phyloP scores from a whole-genome alignment of 108 stramenopile genomes.

The Chaetoceros muelleri region DNA sequence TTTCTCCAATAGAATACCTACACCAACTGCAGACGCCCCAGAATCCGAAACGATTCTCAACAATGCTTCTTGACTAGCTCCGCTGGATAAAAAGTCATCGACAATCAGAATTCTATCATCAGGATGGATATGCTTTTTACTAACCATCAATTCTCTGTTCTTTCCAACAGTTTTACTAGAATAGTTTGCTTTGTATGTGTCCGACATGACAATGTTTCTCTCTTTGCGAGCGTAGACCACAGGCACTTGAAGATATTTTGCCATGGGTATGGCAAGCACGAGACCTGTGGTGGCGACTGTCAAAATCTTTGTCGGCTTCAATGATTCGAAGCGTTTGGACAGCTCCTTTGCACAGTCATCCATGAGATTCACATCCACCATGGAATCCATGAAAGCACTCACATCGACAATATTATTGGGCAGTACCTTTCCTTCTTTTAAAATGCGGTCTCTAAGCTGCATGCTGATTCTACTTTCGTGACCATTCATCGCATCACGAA shows the following conservation, averaged over 20 bases:
- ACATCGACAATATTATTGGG: constrained; percentile 87
- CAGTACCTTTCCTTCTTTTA: constrained; percentile 74
- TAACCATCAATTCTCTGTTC: constrained; percentile 70
- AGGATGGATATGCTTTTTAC: constrained; percentile 56
- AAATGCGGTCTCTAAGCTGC: constrained; percentile 71
- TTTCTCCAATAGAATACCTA: constrained; percentile 78
- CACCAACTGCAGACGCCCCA: constrained; percentile 68
- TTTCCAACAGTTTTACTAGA: constrained; percentile 70
- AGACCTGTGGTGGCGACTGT: constrained; percentile 86
- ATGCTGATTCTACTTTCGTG: constrained; percentile 30
- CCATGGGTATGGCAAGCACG: constrained; percentile 80
- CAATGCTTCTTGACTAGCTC: constrained; percentile 79
- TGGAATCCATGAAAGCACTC: constrained; percentile 76
- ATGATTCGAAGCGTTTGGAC: constrained; percentile 48
- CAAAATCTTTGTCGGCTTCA: constrained; percentile 73
- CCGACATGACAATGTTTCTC: constrained; percentile 82
- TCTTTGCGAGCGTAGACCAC: constrained; percentile 83
- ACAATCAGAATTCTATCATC: constrained; percentile 80
- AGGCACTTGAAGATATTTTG: constrained; percentile 73
- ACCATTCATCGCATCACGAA: constrained; percentile 39
- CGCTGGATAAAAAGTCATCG: constrained; percentile 82
- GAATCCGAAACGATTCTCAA: constrained; percentile 68
- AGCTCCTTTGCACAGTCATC: constrained; percentile 75
- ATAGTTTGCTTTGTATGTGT: constrained; percentile 65
- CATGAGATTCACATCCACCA: constrained; percentile 80